Base-by-base conservation (phyloP, 306 rosid species). In the Carpinus viminea region DNA sequence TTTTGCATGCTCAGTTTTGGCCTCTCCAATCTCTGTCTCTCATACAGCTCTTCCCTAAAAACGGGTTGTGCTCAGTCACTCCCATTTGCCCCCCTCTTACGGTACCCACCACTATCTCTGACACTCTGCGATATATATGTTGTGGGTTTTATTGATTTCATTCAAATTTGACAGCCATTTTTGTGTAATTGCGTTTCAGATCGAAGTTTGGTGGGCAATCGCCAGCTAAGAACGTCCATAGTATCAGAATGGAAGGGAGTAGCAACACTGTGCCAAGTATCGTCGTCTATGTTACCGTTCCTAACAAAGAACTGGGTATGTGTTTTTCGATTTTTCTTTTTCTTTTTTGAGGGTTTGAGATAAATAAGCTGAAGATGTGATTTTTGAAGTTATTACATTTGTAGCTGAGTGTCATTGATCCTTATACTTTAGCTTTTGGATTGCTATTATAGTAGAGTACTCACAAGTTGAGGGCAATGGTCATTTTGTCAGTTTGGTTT, bases 211-310 rank as follows among this genome's bases (percentile, higher is more conserved):
- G 87, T 57, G 71, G 72, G 80, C 88, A 73, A 52, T 74, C 80
- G 69, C 57, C 68, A 18, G 84, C 84, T 3, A 86, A 70, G 68
- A 74, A 74, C 75, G 61, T 80, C 5, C 68, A 74, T 47, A 78
- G 78, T 13, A 68, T 74, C 59, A 81, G 74, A 79, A 95, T 93
- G 98, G 99, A 86, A 89, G 92, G 84, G 13, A 83, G 52, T 64
- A 84, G 77, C 87, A 75, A 81, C 56, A 86, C 92, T 71, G 96
- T 93, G 24, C 94, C 99, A 36, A 89, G 91, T 83, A 95, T 95
- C 43, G 99, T 93, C 71, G 98, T 95, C 66, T 95, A 93, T 79
- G 99, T 93, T 64, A 95, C 99, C 21, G 99, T 93, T 57, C 97
- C 98, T 52, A 90, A 90, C 89, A 93, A 83, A 88, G 96, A 95